phyloP scores from a whole-genome alignment of 306 rosid genomes.

The Neltuma alba region DNA sequence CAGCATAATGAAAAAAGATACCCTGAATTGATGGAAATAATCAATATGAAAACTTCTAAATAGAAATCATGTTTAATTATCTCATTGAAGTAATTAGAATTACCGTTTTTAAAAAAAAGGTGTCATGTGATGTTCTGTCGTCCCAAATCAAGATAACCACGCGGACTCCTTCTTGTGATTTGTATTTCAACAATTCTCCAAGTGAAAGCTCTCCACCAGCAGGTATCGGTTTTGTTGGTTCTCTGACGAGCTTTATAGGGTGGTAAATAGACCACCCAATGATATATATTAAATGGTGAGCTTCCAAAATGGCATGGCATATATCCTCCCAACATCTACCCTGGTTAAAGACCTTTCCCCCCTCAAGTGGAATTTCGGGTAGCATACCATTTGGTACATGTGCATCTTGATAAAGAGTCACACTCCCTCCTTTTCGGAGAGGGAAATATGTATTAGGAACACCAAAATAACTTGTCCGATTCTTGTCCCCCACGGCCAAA shows the following conservation, averaged over 20 bases:
- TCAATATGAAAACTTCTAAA: background rate
- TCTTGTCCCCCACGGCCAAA: constrained; percentile 38
- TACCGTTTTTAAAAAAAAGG: constrained; percentile 69
- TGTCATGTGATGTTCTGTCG: constrained; percentile 78
- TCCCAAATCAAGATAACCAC: constrained; percentile 72
- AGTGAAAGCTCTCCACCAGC: constrained; percentile 71
- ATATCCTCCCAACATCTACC: constrained; percentile 76
- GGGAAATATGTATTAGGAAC: constrained; percentile 70
- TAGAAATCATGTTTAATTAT: background rate
- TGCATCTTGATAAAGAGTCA: constrained; percentile 79
- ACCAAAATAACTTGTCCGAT: constrained; percentile 32
- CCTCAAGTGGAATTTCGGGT: constrained; percentile 64
- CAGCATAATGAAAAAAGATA: background rate
- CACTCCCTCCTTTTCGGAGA: constrained; percentile 63
- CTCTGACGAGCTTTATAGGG: constrained; percentile 63
- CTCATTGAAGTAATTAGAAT: constrained; percentile 17
- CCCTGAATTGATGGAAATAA: background rate
- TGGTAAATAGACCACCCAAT: constrained; percentile 73
- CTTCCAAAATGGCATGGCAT: constrained; percentile 77
- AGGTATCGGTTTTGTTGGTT: constrained; percentile 64
- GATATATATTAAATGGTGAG: constrained; percentile 66
- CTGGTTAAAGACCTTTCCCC: constrained; percentile 51
- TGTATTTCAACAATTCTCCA: constrained; percentile 72
- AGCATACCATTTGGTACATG: constrained; percentile 57
- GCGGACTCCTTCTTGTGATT: constrained; percentile 77